Evolutionary conservation across 2,329 filamentous ascomycete genomes (phyloP).

Genomic region (Knoxdaviesia proteae): DNA sequence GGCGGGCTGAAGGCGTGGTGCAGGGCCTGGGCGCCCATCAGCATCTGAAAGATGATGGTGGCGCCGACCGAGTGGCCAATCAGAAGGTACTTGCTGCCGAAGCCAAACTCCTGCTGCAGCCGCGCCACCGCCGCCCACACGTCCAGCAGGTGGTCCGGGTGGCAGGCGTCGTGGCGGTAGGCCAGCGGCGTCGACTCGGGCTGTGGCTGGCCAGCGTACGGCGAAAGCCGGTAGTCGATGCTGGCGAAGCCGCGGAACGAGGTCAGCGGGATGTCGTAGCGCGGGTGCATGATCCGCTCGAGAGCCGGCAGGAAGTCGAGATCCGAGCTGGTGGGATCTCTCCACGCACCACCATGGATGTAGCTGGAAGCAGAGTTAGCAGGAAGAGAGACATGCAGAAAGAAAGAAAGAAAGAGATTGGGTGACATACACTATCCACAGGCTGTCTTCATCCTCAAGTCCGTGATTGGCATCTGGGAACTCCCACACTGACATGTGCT

Average conservation of each 20-base stretch:
- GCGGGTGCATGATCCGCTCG: conserved; percentile 19
- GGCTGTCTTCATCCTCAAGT: conserved; percentile 3
- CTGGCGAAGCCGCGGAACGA: conserved; percentile 11
- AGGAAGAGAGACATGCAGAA: conserved; percentile 27
- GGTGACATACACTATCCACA: neutral
- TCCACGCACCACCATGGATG: conserved; percentile 9
- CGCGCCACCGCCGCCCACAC: conserved; percentile 27
- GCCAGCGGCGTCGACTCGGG: conserved; percentile 5
- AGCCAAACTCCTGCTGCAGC: conserved; percentile 22
- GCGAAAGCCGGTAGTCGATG: conserved; percentile 39
- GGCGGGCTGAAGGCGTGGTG: conserved; percentile 6
- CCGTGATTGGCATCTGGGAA: too few species aligned
- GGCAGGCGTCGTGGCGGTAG: conserved; percentile 21
- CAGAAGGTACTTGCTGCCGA: conserved; percentile 30
- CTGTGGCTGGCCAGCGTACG: conserved; percentile 22
- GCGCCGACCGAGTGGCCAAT: conserved; percentile 43
- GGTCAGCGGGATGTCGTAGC: conserved; percentile 36
- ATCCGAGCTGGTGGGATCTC: conserved; percentile 5
- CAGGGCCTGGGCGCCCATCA: conserved; percentile 19
- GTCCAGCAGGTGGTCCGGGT: conserved; percentile 39
- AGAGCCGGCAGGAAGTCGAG: conserved; percentile 1
- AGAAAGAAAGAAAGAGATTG: neutral
- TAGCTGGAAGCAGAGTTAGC: conserved; percentile 26
- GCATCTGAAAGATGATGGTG: conserved; percentile 26
- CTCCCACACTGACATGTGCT: too few species aligned